phyloP scores from a whole-genome alignment of 139 green algal genomes.

The Picochlorum sp. region DNA sequence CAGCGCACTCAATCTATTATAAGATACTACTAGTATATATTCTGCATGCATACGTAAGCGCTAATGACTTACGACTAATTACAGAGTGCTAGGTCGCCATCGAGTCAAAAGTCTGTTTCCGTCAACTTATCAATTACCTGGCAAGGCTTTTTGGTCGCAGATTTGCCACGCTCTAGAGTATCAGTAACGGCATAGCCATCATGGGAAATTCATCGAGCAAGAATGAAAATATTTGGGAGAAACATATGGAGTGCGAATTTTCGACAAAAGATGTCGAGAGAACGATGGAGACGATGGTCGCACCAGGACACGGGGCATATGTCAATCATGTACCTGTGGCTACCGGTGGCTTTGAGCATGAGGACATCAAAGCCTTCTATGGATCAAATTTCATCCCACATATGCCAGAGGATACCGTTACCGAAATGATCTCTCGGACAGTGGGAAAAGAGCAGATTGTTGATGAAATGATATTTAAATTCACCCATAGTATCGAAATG shows the following conservation, averaged over 20 bases:
- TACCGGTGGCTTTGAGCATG: slow-evolving; percentile 2
- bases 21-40: no score
- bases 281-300: slow-evolving; percentile 8
- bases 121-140: no score
- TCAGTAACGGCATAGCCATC: no score
- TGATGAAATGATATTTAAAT: slow-evolving; percentile 5
- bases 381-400: neutral
- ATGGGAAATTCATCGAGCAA: neutral
- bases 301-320: neutral
- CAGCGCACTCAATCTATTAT: no score
- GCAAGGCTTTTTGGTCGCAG: no score
- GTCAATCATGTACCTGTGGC: slow-evolving; percentile 14
- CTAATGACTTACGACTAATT: no score
- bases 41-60: no score
- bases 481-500: slow-evolving; percentile 4
- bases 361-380: neutral
- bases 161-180: no score
- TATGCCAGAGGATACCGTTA: neutral
- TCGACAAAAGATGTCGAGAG: neutral
- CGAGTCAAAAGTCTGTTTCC: no score
- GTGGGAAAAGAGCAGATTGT: neutral
- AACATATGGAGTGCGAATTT: slow-evolving; percentile 7
- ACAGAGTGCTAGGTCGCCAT: no score
- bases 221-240: neutral
- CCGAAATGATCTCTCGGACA: neutral